Evolutionary conservation across 192 early-diverging fungal genomes (phyloP).

Genomic region (Entophlyctis luteolus): DNA sequence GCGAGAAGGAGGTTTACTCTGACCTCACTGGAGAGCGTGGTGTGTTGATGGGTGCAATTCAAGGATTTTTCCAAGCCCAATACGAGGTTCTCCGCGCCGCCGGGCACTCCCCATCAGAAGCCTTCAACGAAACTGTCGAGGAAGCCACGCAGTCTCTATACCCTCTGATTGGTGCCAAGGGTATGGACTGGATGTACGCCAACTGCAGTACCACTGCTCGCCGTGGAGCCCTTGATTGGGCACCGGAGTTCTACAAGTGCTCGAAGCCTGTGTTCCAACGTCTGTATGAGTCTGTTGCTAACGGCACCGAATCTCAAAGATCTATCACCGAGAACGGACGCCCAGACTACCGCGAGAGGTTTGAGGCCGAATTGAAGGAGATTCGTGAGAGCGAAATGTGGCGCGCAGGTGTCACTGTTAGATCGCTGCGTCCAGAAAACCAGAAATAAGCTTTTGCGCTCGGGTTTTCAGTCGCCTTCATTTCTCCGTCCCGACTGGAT

Average conservation of each 20-base stretch:
- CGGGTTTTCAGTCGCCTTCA: not conserved
- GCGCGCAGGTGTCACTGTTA: conserved; percentile 82
- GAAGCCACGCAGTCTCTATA: conserved; percentile 97
- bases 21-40: conserved; percentile 96
- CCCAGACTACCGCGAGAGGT: conserved; percentile 85
- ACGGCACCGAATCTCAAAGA: conserved; percentile 83
- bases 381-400: conserved; percentile 91
- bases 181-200: conserved; percentile 99
- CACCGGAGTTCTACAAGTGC: conserved; percentile 84
- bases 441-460: conserved; percentile 23
- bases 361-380: conserved; percentile 86
- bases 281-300: conserved; percentile 80
- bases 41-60: conserved; percentile 96
- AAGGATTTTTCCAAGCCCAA: conserved; percentile 92
- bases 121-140: conserved; percentile 99
- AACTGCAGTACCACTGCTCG: conserved; percentile 96
- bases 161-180: conserved; percentile 79
- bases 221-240: conserved; percentile 96
- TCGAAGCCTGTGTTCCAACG: conserved; percentile 85
- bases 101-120: conserved; percentile 95
- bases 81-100: conserved; percentile 91
- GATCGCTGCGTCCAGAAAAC: conserved; percentile 85
- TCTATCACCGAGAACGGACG: conserved; percentile 83
- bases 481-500: too few species aligned
- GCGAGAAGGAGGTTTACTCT: conserved; percentile 91